Base-by-base conservation (phyloP, 768 basidiomycete genomes). In the Boletus sp. region DNA sequence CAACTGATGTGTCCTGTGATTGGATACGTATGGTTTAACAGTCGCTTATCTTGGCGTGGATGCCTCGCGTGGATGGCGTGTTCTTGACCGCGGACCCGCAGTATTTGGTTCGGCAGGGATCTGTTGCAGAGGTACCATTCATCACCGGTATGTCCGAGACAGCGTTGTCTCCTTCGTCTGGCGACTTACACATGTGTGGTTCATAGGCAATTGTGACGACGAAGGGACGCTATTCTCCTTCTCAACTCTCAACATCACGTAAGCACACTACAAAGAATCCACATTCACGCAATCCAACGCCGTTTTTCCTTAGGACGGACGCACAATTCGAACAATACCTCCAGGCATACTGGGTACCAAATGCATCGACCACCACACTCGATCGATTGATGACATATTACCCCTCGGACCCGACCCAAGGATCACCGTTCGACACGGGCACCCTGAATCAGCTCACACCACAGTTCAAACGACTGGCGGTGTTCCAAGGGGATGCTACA, bases 241-340 rank as follows among this genome's bases (percentile, higher is more conserved):
- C n/a, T n/a, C n/a, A n/a, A n/a, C n/a, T n/a, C n/a, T 77, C 38
- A 82, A 83, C 50, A 54, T 81, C 51, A 81, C 79, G 79, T 79
- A 56, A 50, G 76, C n/a, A n/a, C n/a, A 3, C 29, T 10, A 7
- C 7, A 44, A 2, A 3, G 5, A 29, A n/a, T 7, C 7, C 35
- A 25, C 9, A 4, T 13, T 13, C 10, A 2, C 17, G 27, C 5
- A 14, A 3, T 6, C 19, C 9, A 43, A 5, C n/a, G 6, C 11
- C 25, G 15, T 3, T 11, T 38, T 14, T 19, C 3, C 2, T 5
- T 30, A 70, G 69, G 33, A 72, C 62, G 10, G 50, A 54, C 29
- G 54, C 43, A 1, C 63, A 74, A 42, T 38, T 74, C n/a, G n/a
- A n/a, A n/a, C n/a, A n/a, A n/a, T n/a, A n/a, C n/a, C n/a, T n/a